Evolutionary conservation across 2,329 filamentous ascomycete genomes (phyloP), one percentile per base, ranked within the genome.

Genomic region (Penicillium brasilianum): DNA sequence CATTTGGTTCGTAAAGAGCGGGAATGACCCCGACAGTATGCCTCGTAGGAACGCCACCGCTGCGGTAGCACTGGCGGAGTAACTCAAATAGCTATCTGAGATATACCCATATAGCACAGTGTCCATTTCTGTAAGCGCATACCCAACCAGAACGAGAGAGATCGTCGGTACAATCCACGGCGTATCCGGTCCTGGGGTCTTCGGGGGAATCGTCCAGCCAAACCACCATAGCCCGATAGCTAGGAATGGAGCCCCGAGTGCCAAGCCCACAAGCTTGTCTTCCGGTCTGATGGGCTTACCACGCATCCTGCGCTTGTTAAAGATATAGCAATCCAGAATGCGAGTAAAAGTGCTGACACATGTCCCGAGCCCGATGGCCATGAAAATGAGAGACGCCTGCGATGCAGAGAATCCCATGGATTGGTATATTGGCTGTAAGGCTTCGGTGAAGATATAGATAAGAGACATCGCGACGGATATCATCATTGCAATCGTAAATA

Each of bases 381-480:
- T 63, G 56, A 82, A 82, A 0, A 77, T 72, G 0, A 82, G 69
- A 0, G 76, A 80, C 0, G 79, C 67, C 4, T 77, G 66, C 1
- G 73, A 65, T 1, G 61, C 57, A 2, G 69, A 63, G 63, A 82
- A 75, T 4, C 74, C 72, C 54, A 78, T 66, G 4, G 71, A 70
- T 34, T 70, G 58, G 65, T 81, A 84, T 4, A 83, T 76, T 1
- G 74, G 66, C 2, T 74, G 72, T 0, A 83, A 65, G 0, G 78
- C 75, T 70, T 83, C 80, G 0, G 81, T 79, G 63, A 83, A 81
- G 3, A 83, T 76, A 61, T 83, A 84, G 28, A 83, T 78, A n/a
- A 83, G 70, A 0, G 76, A 80, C 64, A 79, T 81, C 7, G 77
- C 76, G 16, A 78, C 69, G 9, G 78, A 78, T 9, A 75, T 78